Base-by-base conservation (phyloP, 345 rosid genomes). In the Eucalyptus polybractea region DNA sequence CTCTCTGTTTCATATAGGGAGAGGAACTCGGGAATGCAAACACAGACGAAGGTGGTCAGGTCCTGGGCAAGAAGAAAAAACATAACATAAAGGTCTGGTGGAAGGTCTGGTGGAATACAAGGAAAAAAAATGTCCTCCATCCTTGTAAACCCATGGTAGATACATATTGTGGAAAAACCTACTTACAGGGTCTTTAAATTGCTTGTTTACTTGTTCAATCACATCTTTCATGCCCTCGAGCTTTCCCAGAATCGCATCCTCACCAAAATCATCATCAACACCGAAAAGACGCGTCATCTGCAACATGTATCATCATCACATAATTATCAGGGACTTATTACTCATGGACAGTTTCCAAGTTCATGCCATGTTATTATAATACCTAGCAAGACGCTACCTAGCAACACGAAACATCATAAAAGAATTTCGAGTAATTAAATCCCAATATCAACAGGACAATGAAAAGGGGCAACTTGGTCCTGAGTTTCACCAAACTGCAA, bases 161-260 rank as follows among this genome's bases (percentile, higher is more conserved):
- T 76, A 76, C 47, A 19, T 37, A 76, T 37, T 76, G 47, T 10
- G 47, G 24, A 56, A 83, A 88, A 44, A n/a, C 13, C n/a, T 83
- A 89, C 95, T 91, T 96, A 98, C 99, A 6, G 99, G 99, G 93
- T 98, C 97, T 92, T 95, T 97, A 92, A 98, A 98, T 90, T 98
- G 99, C 92, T 90, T 95, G 91, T 98, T 97, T 53, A 98, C 99
- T 95, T 96, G 97, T 91, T 97, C 99, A 88, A 98, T 98, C 87
- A 98, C 98, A 89, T 96, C 98, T 92, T 98, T 98, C 99, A 98
- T 95, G 88, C 99, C 96, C 94, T 98, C 99, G 12, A 98, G 99
- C 95, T 95, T 98, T 91, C 99, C 99, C 93, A 98, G 91, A 60
- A 98, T 92, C 50, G 99, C 99, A 94, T 98, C 99, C 92, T 98